Conservation (phyloP, 2,329 filamentous ascomycete species). For the Calonectria hawksworthii region DNA sequence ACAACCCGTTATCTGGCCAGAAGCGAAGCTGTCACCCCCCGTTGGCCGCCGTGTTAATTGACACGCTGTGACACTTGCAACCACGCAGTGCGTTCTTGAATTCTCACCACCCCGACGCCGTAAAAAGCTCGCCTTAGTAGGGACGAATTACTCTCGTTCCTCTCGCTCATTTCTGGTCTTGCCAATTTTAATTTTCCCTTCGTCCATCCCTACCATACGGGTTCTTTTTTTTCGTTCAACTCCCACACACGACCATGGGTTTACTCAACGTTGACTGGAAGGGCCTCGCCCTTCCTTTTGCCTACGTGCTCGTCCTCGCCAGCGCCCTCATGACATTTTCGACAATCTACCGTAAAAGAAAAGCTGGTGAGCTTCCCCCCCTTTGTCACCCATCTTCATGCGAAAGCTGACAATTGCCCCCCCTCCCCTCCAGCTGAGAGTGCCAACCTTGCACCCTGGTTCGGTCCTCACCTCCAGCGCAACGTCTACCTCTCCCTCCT, state of each 20-base stretch:
- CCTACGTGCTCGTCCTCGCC: conserved; percentile 89
- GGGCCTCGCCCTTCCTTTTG: conserved; percentile 87
- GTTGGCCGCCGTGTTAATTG: conserved; percentile 29
- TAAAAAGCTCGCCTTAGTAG: background rate
- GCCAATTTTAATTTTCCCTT: conserved; percentile 27
- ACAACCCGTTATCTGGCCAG: conserved; percentile 42
- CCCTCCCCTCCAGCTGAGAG: conserved; percentile 75
- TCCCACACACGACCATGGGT: conserved; percentile 8
- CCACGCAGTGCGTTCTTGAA: background rate
- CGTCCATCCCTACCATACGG: conserved; percentile 12
- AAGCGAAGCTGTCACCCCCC: conserved; percentile 21
- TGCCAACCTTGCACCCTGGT: conserved; percentile 93
- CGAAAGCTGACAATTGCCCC: conserved; percentile 10
- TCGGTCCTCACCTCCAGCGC: conserved; percentile 89
- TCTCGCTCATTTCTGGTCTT: background rate
- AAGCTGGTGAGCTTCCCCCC: conserved; percentile 72
- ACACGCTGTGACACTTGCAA: conserved; percentile 13
- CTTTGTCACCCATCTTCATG: background rate
- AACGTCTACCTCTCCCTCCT: conserved; percentile 95
- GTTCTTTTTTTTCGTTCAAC: conserved; percentile 1
- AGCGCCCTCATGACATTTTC: conserved; percentile 94
- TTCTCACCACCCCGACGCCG: background rate
- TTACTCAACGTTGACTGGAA: conserved; percentile 78
- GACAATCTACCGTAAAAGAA: conserved; percentile 91
- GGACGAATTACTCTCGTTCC: background rate